Conservation (phyloP, 495 filamentous ascomycete genomes). For the Penicillium lagena region DNA sequence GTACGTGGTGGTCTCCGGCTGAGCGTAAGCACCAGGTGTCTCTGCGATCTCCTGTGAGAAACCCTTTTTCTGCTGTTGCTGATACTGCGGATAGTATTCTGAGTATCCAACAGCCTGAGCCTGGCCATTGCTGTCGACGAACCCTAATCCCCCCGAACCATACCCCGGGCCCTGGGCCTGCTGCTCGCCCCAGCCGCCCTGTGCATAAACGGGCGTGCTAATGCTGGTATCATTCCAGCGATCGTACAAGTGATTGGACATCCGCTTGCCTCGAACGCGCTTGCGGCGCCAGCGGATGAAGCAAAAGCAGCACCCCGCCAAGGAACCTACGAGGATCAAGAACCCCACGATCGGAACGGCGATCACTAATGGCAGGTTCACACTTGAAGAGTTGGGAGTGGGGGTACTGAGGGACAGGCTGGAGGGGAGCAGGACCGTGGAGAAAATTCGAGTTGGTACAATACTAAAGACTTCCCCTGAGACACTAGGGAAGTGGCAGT, state of each 20-base stretch:
- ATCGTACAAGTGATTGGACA: slow-evolving; percentile 16
- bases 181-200: background rate
- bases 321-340: slow-evolving; percentile 22
- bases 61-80: background rate
- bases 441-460: slow-evolving; percentile 39
- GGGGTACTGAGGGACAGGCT: slow-evolving; percentile 21
- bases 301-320: slow-evolving; percentile 29
- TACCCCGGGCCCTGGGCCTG: slow-evolving; percentile 3
- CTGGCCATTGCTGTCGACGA: slow-evolving; percentile 22
- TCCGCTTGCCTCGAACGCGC: slow-evolving; percentile 14
- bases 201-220: slow-evolving; percentile 5
- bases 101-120: slow-evolving; percentile 6
- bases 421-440: slow-evolving; percentile 30
- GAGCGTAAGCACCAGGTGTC: background rate
- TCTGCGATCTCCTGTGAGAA: slow-evolving; percentile 4
- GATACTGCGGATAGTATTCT: background rate
- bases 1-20: background rate
- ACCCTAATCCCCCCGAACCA: slow-evolving; percentile 12
- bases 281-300: slow-evolving; percentile 32
- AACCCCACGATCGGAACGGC: slow-evolving; percentile 39
- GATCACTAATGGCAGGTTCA: slow-evolving; percentile 38
- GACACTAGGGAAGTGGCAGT: slow-evolving; percentile 38
- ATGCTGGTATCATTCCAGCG: slow-evolving; percentile 23
- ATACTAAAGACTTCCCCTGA: slow-evolving; percentile 32
- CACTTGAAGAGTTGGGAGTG: slow-evolving; percentile 11